These are phyloP conservation scores for Brettanomyces sp. DNA, from an alignment of 805 yeast species.

Conservation along the genomic window DNA sequence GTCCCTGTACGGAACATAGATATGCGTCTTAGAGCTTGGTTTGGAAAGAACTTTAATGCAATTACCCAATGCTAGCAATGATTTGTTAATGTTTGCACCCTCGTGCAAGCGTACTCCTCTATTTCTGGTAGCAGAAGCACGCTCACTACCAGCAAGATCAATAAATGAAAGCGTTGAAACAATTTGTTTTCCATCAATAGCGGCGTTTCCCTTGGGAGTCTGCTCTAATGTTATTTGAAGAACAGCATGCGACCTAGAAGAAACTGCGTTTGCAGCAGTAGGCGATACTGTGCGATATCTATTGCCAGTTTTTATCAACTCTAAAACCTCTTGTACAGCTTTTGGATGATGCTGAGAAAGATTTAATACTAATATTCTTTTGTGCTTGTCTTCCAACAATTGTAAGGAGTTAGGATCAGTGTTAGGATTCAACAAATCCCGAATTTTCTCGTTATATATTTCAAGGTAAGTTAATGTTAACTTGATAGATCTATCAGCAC, in stretches of 20 bases:
- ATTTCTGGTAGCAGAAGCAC: conserved; percentile 85
- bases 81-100: conserved; percentile 89
- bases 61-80: conserved; percentile 82
- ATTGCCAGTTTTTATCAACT: conserved; percentile 64
- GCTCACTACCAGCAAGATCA: conserved; percentile 90
- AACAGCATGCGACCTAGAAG: conserved; percentile 92
- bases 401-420: conserved; percentile 30
- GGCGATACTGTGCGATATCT: conserved; percentile 72
- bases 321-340: conserved; percentile 68
- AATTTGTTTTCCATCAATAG: conserved; percentile 55
- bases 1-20: conserved; percentile 83
- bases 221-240: conserved; percentile 67
- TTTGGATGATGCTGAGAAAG: conserved; percentile 53
- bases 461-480: conserved; percentile 69
- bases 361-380: conserved; percentile 62
- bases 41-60: conserved; percentile 90
- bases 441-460: conserved; percentile 82
- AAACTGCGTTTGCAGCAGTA: conserved; percentile 83
- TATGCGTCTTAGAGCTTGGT: conserved; percentile 38
- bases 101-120: conserved; percentile 74
- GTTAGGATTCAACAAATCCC: conserved; percentile 62
- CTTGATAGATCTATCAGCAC: conserved; percentile 49
- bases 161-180: conserved; percentile 79
- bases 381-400: conserved; percentile 63
- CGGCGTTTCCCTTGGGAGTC: conserved; percentile 44